Conservation (phyloP, 768 basidiomycete species). For the Termitomyces sp. region DNA sequence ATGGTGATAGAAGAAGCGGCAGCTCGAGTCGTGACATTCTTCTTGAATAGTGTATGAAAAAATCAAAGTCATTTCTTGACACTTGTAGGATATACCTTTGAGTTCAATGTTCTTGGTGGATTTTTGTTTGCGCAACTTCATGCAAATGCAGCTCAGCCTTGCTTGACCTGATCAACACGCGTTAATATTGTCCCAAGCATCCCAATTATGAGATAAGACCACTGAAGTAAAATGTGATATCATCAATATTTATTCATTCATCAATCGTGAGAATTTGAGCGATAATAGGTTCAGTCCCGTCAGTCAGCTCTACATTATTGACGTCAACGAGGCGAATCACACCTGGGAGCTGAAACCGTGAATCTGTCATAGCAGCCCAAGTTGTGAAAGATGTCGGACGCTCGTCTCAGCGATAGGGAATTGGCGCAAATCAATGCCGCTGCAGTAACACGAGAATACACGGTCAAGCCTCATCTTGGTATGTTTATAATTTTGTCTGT, state of each 20-base stretch:
- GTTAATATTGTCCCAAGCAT: background rate
- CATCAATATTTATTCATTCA: background rate
- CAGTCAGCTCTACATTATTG: background rate
- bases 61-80: background rate
- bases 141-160: background rate
- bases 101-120: background rate
- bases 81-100: background rate
- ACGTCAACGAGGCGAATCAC: background rate
- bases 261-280: constrained; percentile 14
- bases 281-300: background rate
- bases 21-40: constrained; percentile 34
- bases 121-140: background rate
- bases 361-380: background rate
- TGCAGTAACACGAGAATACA: constrained; percentile 85
- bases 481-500: constrained; percentile 24
- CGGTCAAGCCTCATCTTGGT: constrained; percentile 88
- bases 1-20: constrained; percentile 36
- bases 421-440: constrained; percentile 82
- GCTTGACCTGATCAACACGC: background rate
- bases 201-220: no score
- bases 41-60: constrained; percentile 15
- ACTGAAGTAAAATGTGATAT: background rate
- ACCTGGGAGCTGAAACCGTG: background rate
- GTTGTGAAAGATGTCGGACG: constrained; percentile 37
- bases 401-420: constrained; percentile 69